A percentile compares a stretch with the other conserved stretches of the same genome.
Conservation (phyloP, 192 early-diverging fungal species). For the Mortierella alpina region DNA sequence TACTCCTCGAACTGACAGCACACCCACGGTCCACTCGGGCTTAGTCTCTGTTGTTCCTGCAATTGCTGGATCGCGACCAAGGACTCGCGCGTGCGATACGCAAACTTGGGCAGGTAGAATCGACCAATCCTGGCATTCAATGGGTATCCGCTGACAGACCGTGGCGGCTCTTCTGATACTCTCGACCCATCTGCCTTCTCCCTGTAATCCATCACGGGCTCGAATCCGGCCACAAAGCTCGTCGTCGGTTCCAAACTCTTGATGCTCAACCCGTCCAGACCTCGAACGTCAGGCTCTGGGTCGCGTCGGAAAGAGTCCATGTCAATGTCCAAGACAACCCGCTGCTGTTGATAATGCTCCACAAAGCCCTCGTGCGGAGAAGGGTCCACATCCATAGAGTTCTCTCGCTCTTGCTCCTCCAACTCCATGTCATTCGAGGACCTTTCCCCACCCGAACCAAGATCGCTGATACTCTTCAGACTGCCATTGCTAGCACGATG, state of each 20-base stretch:
- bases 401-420: not conserved
- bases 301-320: constrained; percentile 33
- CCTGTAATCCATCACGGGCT: constrained; percentile 10
- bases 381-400: constrained; percentile 25
- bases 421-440: constrained; percentile 15
- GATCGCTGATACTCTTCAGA: no score
- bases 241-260: constrained; percentile 8
- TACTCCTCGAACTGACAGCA: constrained; percentile 37
- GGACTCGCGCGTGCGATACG: constrained; percentile 24
- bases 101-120: constrained; percentile 33
- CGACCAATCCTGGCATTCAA: constrained; percentile 24
- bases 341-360: not conserved
- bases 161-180: not conserved
- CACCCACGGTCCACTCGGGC: constrained; percentile 14
- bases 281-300: constrained; percentile 23
- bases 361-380: no score
- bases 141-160: constrained; percentile 17
- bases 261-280: constrained; percentile 21
- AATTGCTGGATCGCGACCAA: not conserved
- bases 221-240: constrained; percentile 44
- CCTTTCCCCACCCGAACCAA: no score
- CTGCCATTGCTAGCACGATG: not conserved
- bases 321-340: constrained; percentile 32
- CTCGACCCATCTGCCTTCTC: not conserved
- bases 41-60: not conserved